Conservation (phyloP, 2,329 filamentous ascomycete genomes). For the Ceratocystis colombiana region DNA sequence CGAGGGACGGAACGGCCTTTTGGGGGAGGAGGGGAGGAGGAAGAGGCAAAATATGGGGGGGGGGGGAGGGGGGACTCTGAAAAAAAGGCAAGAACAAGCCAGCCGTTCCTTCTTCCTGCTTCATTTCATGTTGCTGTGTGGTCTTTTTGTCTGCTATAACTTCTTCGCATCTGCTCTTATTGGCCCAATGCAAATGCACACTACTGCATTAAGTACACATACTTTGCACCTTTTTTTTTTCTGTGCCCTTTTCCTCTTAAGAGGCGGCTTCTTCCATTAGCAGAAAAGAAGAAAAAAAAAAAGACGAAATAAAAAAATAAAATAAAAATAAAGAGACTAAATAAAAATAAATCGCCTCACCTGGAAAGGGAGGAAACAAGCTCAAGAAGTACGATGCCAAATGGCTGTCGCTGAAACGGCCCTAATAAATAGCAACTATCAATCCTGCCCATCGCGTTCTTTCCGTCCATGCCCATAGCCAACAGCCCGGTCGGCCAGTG, state of each 20-base stretch:
- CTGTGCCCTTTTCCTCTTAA: too few relatives aligned
- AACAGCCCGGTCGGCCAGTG: neutral
- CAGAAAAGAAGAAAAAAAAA: neutral
- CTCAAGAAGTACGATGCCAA: neutral
- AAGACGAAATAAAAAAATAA: too few relatives aligned
- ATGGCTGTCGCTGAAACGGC: neutral
- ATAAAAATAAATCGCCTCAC: neutral
- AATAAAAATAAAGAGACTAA: neutral
- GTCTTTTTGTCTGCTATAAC: neutral
- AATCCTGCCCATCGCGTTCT: neutral
- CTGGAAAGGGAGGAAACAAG: neutral
- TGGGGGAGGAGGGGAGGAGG: neutral
- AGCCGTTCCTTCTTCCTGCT: neutral
- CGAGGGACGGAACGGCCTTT: constrained; percentile 1
- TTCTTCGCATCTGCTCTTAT: neutral
- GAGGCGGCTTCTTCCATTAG: neutral
- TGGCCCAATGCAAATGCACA: too few relatives aligned
- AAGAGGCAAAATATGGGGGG: neutral
- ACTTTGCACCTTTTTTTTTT: neutral
- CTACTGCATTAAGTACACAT: too few relatives aligned
- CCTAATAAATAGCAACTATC: neutral
- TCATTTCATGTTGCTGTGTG: neutral
- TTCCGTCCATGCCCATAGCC: constrained; percentile 3
- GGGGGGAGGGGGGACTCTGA: too few relatives aligned
- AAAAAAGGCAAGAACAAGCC: neutral